phyloP scores from a whole-genome alignment of 306 rosid genomes.

The Prunus campanulata region DNA sequence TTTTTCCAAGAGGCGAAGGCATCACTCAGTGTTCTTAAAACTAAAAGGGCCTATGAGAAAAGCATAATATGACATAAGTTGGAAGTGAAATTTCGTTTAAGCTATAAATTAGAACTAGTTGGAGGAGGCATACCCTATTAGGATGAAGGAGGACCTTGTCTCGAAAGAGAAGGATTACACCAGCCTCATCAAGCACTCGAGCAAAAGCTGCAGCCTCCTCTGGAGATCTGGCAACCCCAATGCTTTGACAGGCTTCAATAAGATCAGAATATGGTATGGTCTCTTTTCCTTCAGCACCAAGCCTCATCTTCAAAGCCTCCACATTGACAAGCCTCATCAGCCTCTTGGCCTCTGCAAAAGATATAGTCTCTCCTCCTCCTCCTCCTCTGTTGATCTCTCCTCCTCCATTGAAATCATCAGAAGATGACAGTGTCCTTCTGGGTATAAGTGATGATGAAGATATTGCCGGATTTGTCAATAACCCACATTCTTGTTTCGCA shows the following conservation, averaged over 20 bases:
- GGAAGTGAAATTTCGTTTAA: neutral
- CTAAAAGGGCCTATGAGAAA: neutral
- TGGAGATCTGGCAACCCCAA: slow-evolving; percentile 66
- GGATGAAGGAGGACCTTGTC: slow-evolving; percentile 96
- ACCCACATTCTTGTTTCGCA: neutral
- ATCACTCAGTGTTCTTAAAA: neutral
- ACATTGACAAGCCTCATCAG: slow-evolving; percentile 91
- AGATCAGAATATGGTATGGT: slow-evolving; percentile 67
- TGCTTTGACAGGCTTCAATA: slow-evolving; percentile 65
- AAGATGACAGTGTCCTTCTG: slow-evolving; percentile 4
- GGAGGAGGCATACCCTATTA: slow-evolving; percentile 47
- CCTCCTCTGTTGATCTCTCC: slow-evolving; percentile 28
- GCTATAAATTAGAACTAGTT: neutral
- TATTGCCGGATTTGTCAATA: neutral
- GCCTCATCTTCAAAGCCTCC: slow-evolving; percentile 64
- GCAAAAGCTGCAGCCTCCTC: slow-evolving; percentile 79
- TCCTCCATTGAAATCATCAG: neutral
- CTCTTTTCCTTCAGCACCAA: slow-evolving; percentile 71
- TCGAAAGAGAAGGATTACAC: slow-evolving; percentile 77
- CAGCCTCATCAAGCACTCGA: slow-evolving; percentile 85
- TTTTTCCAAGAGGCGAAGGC: neutral
- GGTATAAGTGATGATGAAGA: neutral
- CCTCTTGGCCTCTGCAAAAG: slow-evolving; percentile 73
- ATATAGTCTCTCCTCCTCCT: slow-evolving; percentile 35
- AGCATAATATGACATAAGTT: neutral